These are phyloP conservation scores for Penicillium paradoxum DNA, from an alignment of 495 filamentous ascomycete species.

Conservation along the genomic window DNA sequence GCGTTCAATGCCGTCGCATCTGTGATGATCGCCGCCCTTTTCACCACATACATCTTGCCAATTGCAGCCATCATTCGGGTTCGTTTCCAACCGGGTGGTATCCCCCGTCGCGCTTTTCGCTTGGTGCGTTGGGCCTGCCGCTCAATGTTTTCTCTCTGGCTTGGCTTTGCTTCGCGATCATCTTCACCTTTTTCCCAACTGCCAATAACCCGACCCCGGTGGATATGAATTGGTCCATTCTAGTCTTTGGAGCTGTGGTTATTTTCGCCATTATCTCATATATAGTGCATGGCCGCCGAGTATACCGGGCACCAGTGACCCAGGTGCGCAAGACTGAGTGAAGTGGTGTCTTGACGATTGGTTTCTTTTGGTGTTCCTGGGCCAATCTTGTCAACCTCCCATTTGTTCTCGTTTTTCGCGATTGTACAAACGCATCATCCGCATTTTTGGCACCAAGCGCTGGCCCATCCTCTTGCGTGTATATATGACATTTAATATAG, in stretches of 20 bases:
- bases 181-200: constrained; percentile 47
- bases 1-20: constrained; percentile 45
- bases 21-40: constrained; percentile 37
- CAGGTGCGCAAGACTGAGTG: constrained; percentile 22
- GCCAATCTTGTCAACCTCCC: background rate
- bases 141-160: constrained; percentile 24
- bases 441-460: background rate
- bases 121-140: constrained; percentile 19
- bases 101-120: constrained; percentile 25
- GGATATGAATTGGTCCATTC: constrained; percentile 41
- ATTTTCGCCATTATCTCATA: constrained; percentile 43
- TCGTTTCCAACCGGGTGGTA: constrained; percentile 20
- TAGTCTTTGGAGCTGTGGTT: constrained; percentile 40
- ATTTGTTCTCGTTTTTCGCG: background rate
- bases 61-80: constrained; percentile 26
- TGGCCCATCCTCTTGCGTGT: constrained; percentile 4
- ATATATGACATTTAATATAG: constrained; percentile 11
- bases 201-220: constrained; percentile 24
- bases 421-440: background rate
- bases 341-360: background rate
- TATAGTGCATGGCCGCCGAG: constrained; percentile 32
- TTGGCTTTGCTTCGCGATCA: constrained; percentile 30
- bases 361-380: background rate
- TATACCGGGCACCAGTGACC: constrained; percentile 39
- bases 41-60: constrained; percentile 39